Base-by-base conservation (phyloP, 1,284 basidiomycete species). In the Malassezia equina region DNA sequence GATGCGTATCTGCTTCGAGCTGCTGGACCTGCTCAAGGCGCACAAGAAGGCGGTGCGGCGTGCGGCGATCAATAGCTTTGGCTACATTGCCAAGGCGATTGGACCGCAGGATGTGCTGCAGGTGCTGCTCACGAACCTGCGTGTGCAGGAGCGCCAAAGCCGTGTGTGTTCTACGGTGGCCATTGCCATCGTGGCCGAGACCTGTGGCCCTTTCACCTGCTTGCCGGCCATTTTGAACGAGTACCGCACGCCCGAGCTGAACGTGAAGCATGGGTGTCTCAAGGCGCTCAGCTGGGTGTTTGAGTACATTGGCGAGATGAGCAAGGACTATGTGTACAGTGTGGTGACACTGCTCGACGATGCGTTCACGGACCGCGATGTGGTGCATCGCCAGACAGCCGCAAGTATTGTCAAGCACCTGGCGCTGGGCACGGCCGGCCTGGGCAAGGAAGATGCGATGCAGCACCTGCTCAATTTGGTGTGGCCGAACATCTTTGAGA, bases 1-100 rank as follows among this genome's bases (percentile, higher is more conserved):
- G 93, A 98, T 99, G 94, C 86, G 94, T 71, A 99, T 99, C 76
- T 98, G 94, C 75, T 98, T 98, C 77, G 94, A 99, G 76, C 79
- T 99, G 34, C 82, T 99, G 46, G 94, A 98, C 71, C 80, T 99
- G 39, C 81, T 99, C 68, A 98, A 98, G 76, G 94, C 94, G 7
- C 94, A 99, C 79, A 98, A 98, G 80, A 95, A 95, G 78, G 91
- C 88, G 32, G 98, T 98, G 70, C 86, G 94, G 53, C 88, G 93
- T 76, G 94, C 94, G 0, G 91, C 93, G 15, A 93, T 98, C 78
- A 98, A 98, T 79, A 95, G 91, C 3, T 98, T 99, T 65, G 94
- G 94, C 68, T 99, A 98, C 70, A 98, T 99, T 62, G 94, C 94
- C 59, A 95, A 96, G 79, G 93, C 88, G 76, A 86, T 99, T 77